Percentiles rank a stretch among this genome's conserved stretches.
phyloP scores from a whole-genome alignment of 2,329 filamentous ascomycete genomes.

The Trichoderma atrobrunneum region DNA sequence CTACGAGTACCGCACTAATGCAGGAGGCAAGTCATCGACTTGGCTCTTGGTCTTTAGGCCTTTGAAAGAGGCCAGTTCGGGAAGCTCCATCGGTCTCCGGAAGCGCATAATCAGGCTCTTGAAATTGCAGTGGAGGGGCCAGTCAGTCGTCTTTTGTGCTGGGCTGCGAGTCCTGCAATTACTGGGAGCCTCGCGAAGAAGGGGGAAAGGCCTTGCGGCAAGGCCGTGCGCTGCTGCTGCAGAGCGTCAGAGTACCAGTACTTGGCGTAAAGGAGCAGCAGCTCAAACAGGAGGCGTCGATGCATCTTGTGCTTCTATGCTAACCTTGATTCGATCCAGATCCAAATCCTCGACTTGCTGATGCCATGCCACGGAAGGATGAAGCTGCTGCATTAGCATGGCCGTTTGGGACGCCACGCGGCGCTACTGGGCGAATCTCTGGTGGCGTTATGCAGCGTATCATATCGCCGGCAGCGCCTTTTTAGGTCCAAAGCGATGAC shows the following conservation, averaged over 20 bases:
- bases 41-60: background rate
- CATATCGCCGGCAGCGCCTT: background rate
- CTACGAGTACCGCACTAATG: constrained; percentile 15
- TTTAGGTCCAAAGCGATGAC: background rate
- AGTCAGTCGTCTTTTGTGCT: background rate
- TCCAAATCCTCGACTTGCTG: background rate
- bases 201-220: background rate
- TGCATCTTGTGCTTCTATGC: background rate
- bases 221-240: background rate
- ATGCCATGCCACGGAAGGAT: background rate
- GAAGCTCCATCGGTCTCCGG: constrained; percentile 8
- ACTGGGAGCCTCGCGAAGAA: background rate
- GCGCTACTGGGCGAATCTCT: constrained; percentile 1
- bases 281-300: constrained; percentile 14
- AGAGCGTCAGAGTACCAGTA: background rate
- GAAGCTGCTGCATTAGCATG: constrained; percentile 6
- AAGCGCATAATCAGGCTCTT: background rate
- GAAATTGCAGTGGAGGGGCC: constrained; percentile 17
- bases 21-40: constrained; percentile 17
- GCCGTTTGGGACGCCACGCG: background rate
- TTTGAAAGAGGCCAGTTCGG: background rate
- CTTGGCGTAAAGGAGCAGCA: background rate
- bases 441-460: background rate
- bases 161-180: constrained; percentile 7
- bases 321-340: background rate